phyloP scores from a whole-genome alignment of 1,284 basidiomycete species.

The Puccinia horiana region DNA sequence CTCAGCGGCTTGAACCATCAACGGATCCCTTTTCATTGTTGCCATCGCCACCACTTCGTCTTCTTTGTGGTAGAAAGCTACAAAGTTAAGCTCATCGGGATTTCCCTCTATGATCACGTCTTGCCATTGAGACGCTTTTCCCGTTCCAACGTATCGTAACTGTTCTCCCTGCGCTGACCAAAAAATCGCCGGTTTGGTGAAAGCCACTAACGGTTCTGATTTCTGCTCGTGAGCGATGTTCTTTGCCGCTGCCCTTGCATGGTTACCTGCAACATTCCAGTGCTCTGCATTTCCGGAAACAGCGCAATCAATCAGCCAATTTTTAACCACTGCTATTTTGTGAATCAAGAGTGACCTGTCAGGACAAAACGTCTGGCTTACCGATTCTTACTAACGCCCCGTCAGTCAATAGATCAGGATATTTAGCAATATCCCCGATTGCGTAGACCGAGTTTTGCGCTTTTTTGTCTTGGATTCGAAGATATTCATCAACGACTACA shows the following conservation, averaged over 20 bases:
- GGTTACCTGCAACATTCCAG: conserved; percentile 86
- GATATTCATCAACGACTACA: conserved; percentile 75
- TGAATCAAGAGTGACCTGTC: not conserved
- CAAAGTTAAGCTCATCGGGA: conserved; percentile 78
- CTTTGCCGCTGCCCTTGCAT: conserved; percentile 78
- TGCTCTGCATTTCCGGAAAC: conserved; percentile 67
- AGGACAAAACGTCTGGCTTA: not conserved
- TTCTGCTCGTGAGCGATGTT: conserved; percentile 67
- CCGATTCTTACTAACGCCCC: conserved; percentile 40
- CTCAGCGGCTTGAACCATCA: conserved; percentile 78
- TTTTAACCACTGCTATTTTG: not conserved
- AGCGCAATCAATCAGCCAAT: conserved; percentile 51
- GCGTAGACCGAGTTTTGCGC: conserved; percentile 66
- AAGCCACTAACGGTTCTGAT: conserved; percentile 61
- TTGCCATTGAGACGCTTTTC: conserved; percentile 60
- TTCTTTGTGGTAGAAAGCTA: conserved; percentile 79
- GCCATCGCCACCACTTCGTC: conserved; percentile 79
- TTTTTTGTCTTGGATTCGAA: conserved; percentile 68
- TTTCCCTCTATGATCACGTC: conserved; percentile 76
- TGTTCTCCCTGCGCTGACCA: conserved; percentile 76
- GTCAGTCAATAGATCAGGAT: conserved; percentile 64
- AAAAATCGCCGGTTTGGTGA: conserved; percentile 80
- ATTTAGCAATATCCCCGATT: conserved; percentile 85
- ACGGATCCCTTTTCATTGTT: conserved; percentile 78
- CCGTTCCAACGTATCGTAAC: conserved; percentile 77